Evolutionary conservation across 495 filamentous ascomycete species (phyloP), one percentile per base, ranked within the genome.

Genomic region (Sphaerosporella brunnea): DNA sequence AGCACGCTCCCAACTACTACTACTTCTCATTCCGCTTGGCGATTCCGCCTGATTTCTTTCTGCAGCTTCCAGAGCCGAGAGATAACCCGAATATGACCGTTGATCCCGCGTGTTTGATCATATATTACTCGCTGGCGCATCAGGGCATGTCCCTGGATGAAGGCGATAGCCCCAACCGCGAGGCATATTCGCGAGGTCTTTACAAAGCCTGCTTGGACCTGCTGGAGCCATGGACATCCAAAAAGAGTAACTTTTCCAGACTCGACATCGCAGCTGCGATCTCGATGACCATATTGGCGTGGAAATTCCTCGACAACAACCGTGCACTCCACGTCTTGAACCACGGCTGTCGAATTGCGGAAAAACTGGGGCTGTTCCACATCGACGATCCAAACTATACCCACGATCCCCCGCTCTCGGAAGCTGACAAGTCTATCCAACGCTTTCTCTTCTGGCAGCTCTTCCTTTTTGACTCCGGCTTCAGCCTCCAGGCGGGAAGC

Each of bases 251-350:
- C 4, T 11, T 5, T 44, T 21, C 40, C 10, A 44, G 8, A 16
- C 11, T 44, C 7, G 40, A 44, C 20, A 16, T 44, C 24, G 40
- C 20, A 9, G 40, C 40, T n/a, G 40, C 40, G 7, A 4, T 23
- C 10, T 44, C 21, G 40, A n/a, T 44, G 16, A 23, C 40, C 23
- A 16, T 13, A 7, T 16, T 44, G 10, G 7, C 40, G 10, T 25
- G 18, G 13, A 21, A 44, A 25, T 44, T 44, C 20, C 40, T 44
- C 8, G 40, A 44, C 23, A 44, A 44, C 40, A 44, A 44, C 23
- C 40, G 19, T 5, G 16, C 40, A 24, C 7, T 13, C 13, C 9
- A 19, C 13, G 9, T 44, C 18, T 44, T 44, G 9, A 23, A 26
- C 10, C 40, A 21, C 21, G 40, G 13, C 40, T 44, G 40, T 16